Evolutionary conservation across 371 early-diverging fungal species (phyloP), one percentile per base, ranked within the genome.

Genomic region (Neoconidiobolus thromboides): DNA sequence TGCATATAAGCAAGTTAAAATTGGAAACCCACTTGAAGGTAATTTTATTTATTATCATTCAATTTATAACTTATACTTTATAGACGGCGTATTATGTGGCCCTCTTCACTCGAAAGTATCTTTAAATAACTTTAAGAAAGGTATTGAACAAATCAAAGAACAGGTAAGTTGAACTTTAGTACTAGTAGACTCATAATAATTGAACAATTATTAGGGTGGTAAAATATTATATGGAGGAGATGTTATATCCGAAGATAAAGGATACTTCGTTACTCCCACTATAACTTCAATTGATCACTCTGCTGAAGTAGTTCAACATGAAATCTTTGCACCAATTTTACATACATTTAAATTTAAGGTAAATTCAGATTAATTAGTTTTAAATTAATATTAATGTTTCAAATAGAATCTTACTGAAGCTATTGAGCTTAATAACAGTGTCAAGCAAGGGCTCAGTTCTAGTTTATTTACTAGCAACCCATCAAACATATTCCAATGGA

Each of bases 251-350:
- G 68, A 74, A 47, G 61, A 72, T 43, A 63, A 76, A 37, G 96
- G 95, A 12, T 91, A 92, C 75, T 96, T 87, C 80, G 96, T 96
- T n/a, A 76, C 75, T 61, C 96, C 96, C 15, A 92, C 96, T n/a
- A 79, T 96, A 68, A 93, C 91, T 26, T 69, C 74, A 61, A 86
- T 96, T 36, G 60, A 67, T 14, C 78, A 82, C 41, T 75, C 78
- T 54, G 86, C 92, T 50, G 73, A 79, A 0, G 81, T 95, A 6
- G 89, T 89, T 53, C 86, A 93, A 70, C 75, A 91, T 63, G 96
- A 96, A 72, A 84, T 90, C 51, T 96, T 96, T 79, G 96, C 89
- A 26, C 96, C 96, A 7, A 90, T 96, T 65, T 70, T 94, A 55
- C 91, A 94, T 66, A 84, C 87, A 44, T 81, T 85, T 78, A 84